Evolutionary conservation across 208 protist genomes (phyloP).

Genomic region (Borovskyia barvae): DNA sequence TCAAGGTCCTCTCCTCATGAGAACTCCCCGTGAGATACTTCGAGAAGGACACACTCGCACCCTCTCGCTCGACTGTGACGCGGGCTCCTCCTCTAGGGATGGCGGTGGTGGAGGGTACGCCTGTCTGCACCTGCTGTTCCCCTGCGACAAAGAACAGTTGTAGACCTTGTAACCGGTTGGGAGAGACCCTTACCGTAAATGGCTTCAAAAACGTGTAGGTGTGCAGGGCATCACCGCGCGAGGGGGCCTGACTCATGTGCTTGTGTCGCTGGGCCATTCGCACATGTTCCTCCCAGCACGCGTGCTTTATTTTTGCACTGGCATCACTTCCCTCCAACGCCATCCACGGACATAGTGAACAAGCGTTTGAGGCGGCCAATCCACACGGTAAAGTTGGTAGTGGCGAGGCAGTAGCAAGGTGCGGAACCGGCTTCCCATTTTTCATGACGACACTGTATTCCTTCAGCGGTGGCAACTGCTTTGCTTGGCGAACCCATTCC

Average conservation of each 20-base stretch:
- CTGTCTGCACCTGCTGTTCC: too few relatives aligned
- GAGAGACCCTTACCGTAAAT: slow-evolving; percentile 26
- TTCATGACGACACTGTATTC: slow-evolving; percentile 22
- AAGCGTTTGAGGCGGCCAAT: slow-evolving; percentile 25
- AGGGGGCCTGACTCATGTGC: neutral
- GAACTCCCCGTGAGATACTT: too few relatives aligned
- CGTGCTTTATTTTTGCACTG: slow-evolving; percentile 15
- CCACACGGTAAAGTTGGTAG: slow-evolving; percentile 31
- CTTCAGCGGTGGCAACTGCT: slow-evolving; percentile 10
- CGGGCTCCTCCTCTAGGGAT: neutral
- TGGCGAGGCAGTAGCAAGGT: neutral
- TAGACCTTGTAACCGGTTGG: slow-evolving; percentile 47
- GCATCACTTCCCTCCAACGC: slow-evolving; percentile 11
- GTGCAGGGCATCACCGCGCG: neutral
- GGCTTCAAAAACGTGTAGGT: slow-evolving; percentile 42
- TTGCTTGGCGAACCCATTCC: slow-evolving; percentile 17
- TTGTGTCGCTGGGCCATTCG: neutral
- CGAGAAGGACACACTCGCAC: too few relatives aligned
- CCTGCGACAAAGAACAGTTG: slow-evolving; percentile 47
- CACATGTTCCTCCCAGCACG: slow-evolving; percentile 33
- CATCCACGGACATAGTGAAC: slow-evolving; percentile 80
- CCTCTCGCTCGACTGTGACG: too few relatives aligned
- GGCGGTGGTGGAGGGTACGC: neutral
- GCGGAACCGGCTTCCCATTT: slow-evolving; percentile 2
- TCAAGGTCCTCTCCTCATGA: too few relatives aligned